Evolutionary conservation across 371 early-diverging fungal species (phyloP), one percentile per base, ranked within the genome.

Genomic region (Mortierella sp.): DNA sequence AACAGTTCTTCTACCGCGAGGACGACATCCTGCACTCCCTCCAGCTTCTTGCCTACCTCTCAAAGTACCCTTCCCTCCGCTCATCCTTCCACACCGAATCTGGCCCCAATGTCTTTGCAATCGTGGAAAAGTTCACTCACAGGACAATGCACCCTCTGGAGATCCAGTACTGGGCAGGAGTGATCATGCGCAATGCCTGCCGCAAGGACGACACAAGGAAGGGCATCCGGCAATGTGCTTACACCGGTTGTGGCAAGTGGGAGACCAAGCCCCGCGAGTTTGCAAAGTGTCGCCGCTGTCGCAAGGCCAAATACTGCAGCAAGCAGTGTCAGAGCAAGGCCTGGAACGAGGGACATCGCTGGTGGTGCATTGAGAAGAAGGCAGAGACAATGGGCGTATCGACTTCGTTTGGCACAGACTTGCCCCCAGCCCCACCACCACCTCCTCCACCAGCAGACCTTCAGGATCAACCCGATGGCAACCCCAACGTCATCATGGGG

Each of bases 11-110:
- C 80, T 94, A 91, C 70, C 91, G 95, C 41, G 93, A 93, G 78
- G 95, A 95, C 79, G 95, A 97, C 71, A 92, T 97, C 29, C 88
- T 96, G n/a, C 88, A 95, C 45, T 92, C 95, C 1, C 86, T 95
- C 71, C 96, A 96, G 85, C 87, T 97, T 29, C 88, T 96, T 13
- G 97, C 96, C 44, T 95, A 94, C 77, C 88, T 97, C 16, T 93
- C 94, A 63, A 97, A 97, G 85, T 94, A 96, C 85, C 91, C 94
- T 40, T 88, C 90, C 52, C 88, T 95, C 61, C 92, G 95, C 26
- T 88, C 88, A 24, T 73, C 89, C 24, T 87, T 97, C 76, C 92
- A 96, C 86, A 79, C 88, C n/a, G 85, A 88, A 44, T 86, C 91
- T 63, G 83, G 84, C 66, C 79, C 86, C 31, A 93, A 94, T 65